Percentiles rank a stretch among this genome's conserved stretches.
Conservation (phyloP, 2,329 filamentous ascomycete species). For the Fusarium lateritium region DNA sequence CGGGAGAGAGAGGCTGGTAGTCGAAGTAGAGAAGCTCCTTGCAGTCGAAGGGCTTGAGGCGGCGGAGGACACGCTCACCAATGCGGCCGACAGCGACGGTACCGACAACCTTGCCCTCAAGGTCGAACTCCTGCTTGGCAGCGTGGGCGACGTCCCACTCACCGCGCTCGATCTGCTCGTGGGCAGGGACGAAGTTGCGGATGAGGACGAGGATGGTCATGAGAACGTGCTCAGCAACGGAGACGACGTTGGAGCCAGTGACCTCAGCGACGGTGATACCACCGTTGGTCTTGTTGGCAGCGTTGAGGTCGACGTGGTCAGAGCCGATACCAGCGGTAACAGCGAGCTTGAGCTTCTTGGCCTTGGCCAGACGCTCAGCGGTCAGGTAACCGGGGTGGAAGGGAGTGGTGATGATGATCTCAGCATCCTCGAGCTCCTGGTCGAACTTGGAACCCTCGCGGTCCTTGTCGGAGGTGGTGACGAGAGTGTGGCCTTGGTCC, state of each 20-base stretch:
- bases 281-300: constrained; percentile 98
- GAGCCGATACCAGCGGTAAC: constrained; percentile 98
- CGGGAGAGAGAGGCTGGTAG: constrained; percentile 92
- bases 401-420: constrained; percentile 99
- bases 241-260: constrained; percentile 98
- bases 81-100: constrained; percentile 98
- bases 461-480: constrained; percentile 99
- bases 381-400: constrained; percentile 99
- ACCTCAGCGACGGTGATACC: constrained; percentile 98
- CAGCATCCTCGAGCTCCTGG: constrained; percentile 94
- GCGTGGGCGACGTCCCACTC: constrained; percentile 97
- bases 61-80: constrained; percentile 95
- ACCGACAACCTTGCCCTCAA: constrained; percentile 97
- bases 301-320: constrained; percentile 97
- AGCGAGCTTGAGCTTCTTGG: constrained; percentile 98
- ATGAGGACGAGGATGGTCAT: constrained; percentile 98
- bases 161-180: constrained; percentile 90
- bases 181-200: constrained; percentile 98
- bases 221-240: constrained; percentile 97
- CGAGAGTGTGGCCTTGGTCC: constrained; percentile 93
- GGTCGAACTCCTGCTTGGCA: constrained; percentile 98
- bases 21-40: constrained; percentile 99
- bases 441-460: constrained; percentile 94
- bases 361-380: constrained; percentile 94
- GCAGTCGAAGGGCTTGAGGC: constrained; percentile 98